phyloP scores from a whole-genome alignment of 768 basidiomycete species.

The Mycena vitilis region DNA sequence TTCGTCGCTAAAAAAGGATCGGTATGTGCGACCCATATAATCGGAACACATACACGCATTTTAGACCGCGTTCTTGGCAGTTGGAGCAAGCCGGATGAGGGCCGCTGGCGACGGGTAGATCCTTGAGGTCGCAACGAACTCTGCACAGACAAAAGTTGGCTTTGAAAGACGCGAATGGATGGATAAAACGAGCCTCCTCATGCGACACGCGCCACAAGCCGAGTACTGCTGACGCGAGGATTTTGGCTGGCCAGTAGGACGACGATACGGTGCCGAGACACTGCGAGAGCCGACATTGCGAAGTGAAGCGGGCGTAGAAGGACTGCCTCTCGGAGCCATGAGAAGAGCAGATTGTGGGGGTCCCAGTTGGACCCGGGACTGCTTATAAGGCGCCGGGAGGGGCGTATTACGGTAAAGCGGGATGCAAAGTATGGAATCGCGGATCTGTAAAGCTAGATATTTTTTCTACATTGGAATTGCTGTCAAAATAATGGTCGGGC shows the following conservation, averaged over 20 bases:
- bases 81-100: conserved; percentile 80
- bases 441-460: conserved; percentile 32
- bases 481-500: conserved; percentile 27
- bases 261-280: conserved; percentile 57
- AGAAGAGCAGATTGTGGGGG: conserved; percentile 29
- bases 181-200: conserved; percentile 69
- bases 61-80: conserved; percentile 87
- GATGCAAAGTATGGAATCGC: conserved; percentile 11
- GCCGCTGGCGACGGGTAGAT: conserved; percentile 68
- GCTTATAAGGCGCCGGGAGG: conserved; percentile 50
- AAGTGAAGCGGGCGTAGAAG: conserved; percentile 50
- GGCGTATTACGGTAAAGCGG: conserved; percentile 29
- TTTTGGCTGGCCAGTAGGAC: conserved; percentile 72
- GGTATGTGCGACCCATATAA: not conserved
- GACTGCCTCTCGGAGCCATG: conserved; percentile 70
- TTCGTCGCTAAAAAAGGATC: conserved; percentile 73
- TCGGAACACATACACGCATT: conserved; percentile 84
- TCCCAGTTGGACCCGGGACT: conserved; percentile 37
- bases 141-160: conserved; percentile 49
- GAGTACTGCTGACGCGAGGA: conserved; percentile 87
- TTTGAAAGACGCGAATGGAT: conserved; percentile 21
- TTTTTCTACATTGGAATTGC: conserved; percentile 28
- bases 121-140: conserved; percentile 95
- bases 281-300: conserved; percentile 49
- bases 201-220: conserved; percentile 94